Evolutionary conservation across 257 asterid species (phyloP).

Genomic region (Capsicum pubescens): DNA sequence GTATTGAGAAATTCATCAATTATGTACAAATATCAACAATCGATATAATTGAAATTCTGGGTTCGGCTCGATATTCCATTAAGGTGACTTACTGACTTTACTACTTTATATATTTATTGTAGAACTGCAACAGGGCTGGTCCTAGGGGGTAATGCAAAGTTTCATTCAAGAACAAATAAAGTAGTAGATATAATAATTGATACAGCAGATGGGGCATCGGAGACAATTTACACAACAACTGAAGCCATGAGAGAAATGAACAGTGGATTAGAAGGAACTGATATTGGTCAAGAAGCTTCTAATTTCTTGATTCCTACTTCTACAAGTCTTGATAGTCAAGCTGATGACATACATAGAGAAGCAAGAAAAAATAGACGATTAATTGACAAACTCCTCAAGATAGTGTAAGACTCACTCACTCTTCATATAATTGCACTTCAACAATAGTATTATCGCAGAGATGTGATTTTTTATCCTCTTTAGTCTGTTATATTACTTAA

Average conservation of each 20-base stretch:
- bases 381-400: conserved; percentile 58
- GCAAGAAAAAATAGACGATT: conserved; percentile 65
- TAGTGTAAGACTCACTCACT: conserved; percentile 41
- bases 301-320: conserved; percentile 64
- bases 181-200: conserved; percentile 72
- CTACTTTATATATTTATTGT: background rate
- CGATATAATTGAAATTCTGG: no score
- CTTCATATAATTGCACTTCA: background rate
- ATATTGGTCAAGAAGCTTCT: conserved; percentile 44
- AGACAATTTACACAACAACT: conserved; percentile 64
- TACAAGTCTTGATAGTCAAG: conserved; percentile 58
- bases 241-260: conserved; percentile 73
- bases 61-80: no score
- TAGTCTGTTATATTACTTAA: no score
- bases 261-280: conserved; percentile 37
- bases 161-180: conserved; percentile 62
- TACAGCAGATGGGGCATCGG: conserved; percentile 84
- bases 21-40: no score
- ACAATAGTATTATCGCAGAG: background rate
- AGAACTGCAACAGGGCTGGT: conserved; percentile 74
- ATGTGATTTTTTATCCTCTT: background rate
- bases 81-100: no score
- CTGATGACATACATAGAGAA: conserved; percentile 62
- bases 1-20: no score
- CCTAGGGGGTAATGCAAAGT: conserved; percentile 74